Conservation (phyloP, 139 green algal species). For the Yamagishiella unicocca region DNA sequence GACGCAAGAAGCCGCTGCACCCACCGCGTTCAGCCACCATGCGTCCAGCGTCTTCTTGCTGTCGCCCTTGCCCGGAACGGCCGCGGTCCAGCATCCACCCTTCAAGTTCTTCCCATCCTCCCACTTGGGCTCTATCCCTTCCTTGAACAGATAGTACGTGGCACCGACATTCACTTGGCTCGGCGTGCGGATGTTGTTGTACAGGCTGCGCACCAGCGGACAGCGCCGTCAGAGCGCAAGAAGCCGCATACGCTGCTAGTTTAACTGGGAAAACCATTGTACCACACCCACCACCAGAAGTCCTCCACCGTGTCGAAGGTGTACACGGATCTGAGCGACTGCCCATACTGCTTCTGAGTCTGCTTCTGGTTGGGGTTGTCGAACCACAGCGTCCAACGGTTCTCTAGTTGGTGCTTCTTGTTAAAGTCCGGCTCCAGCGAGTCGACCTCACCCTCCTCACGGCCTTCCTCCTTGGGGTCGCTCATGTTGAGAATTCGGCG, state of each 20-base stretch:
- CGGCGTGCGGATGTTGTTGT: slow-evolving; percentile 98
- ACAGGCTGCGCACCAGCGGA: slow-evolving; percentile 81
- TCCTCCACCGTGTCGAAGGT: slow-evolving; percentile 98
- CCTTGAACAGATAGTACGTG: slow-evolving; percentile 98
- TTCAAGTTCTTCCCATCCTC: slow-evolving; percentile 93
- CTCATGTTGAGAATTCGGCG: slow-evolving; percentile 22
- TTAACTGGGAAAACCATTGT: no score
- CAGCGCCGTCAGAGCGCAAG: neutral
- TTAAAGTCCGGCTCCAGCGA: slow-evolving; percentile 67
- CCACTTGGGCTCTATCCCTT: slow-evolving; percentile 98
- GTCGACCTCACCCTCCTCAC: slow-evolving; percentile 45
- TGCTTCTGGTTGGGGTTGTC: slow-evolving; percentile 92
- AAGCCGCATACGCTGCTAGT: no score
- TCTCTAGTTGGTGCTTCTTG: slow-evolving; percentile 90
- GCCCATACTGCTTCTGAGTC: slow-evolving; percentile 65
- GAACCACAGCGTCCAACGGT: slow-evolving; percentile 97
- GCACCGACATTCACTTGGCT: slow-evolving; percentile 85
- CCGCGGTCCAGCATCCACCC: slow-evolving; percentile 94
- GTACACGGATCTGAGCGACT: slow-evolving; percentile 82
- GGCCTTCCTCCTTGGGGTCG: slow-evolving; percentile 33
- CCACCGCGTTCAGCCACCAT: slow-evolving; percentile 93
- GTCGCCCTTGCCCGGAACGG: slow-evolving; percentile 72
- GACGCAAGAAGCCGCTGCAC: neutral
- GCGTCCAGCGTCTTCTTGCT: slow-evolving; percentile 86
- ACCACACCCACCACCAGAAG: slow-evolving; percentile 96